Percentiles rank a stretch among this genome's conserved stretches.
These are phyloP conservation scores for Cardamine chenopodiifolia DNA, from an alignment of 345 rosid genomes.

Conservation along the genomic window DNA sequence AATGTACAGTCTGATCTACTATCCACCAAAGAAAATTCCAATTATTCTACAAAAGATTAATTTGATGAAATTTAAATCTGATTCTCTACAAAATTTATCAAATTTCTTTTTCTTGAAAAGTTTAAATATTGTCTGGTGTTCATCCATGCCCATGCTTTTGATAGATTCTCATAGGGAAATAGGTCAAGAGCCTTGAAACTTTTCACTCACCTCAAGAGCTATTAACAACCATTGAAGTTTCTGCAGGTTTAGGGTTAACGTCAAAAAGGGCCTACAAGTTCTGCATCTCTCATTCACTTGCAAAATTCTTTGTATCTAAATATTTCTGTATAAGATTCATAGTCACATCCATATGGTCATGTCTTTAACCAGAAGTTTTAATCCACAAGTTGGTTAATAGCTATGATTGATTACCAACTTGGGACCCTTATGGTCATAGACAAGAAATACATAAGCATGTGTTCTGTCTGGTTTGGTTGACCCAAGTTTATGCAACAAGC, in stretches of 20 bases:
- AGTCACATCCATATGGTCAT: conserved; percentile 24
- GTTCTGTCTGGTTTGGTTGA: not conserved
- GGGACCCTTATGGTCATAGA: conserved; percentile 10
- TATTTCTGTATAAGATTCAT: not conserved
- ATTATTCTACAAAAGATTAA: not conserved
- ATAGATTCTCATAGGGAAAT: not conserved
- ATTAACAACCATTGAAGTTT: not conserved
- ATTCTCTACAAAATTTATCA: not conserved
- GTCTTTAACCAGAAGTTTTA: not conserved
- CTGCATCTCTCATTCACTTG: not conserved
- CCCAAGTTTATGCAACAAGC: not conserved
- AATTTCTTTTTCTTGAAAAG: not conserved
- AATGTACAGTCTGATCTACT: not conserved
- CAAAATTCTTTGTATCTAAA: conserved; percentile 5
- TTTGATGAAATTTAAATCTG: not conserved
- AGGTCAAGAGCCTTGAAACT: not conserved
- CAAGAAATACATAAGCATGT: conserved; percentile 28
- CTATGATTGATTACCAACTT: not conserved
- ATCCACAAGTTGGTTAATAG: not conserved
- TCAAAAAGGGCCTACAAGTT: conserved; percentile 18
- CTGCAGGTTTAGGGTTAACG: not conserved
- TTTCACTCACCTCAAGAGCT: not conserved
- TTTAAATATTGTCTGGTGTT: not conserved
- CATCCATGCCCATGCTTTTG: not conserved
- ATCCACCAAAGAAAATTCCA: not conserved